A percentile compares a stretch with the other conserved stretches of the same genome.
Evolutionary conservation across 805 yeast genomes (phyloP).

Genomic region (Hemisphaericaspora nanyangensis): DNA sequence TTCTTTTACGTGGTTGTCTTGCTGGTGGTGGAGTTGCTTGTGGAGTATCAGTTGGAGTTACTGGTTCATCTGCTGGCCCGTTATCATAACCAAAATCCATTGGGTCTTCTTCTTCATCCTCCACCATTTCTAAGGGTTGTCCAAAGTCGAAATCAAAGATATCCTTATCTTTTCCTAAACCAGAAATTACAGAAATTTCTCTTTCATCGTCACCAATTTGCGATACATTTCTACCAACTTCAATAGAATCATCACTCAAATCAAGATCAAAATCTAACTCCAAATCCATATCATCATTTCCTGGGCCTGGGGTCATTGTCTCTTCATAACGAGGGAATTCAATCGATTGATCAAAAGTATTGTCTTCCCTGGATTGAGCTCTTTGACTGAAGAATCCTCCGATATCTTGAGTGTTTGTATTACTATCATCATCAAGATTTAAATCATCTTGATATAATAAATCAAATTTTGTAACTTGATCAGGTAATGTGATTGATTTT

Average conservation of each 20-base stretch:
- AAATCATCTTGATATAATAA: constrained; percentile 64
- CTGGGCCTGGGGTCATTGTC: constrained; percentile 5
- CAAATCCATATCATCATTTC: constrained; percentile 40
- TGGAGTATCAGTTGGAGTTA: constrained; percentile 6
- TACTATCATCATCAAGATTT: constrained; percentile 24
- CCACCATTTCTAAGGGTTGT: constrained; percentile 38
- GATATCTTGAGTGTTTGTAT: constrained; percentile 5
- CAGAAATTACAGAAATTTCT: constrained; percentile 19
- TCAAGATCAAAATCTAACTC: constrained; percentile 48
- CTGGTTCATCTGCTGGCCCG: constrained; percentile 8
- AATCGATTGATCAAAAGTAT: constrained; percentile 52
- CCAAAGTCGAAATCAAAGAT: constrained; percentile 33
- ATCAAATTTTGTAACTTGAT: constrained; percentile 76
- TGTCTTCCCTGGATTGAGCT: constrained; percentile 13
- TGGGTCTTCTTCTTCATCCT: too few species aligned
- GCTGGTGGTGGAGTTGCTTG: constrained; percentile 4
- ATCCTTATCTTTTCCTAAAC: constrained; percentile 8
- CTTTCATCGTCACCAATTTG: constrained; percentile 15
- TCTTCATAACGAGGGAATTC: constrained; percentile 55
- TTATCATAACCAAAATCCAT: constrained; percentile 6
- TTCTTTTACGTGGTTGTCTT: constrained; percentile 17
- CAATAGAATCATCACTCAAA: constrained; percentile 45
- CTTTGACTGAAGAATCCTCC: constrained; percentile 21
- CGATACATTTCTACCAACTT: constrained; percentile 46
- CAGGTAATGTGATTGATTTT: constrained; percentile 59